phyloP scores from a whole-genome alignment of 371 early-diverging fungal genomes.

The Cokeromyces recurvatus region DNA sequence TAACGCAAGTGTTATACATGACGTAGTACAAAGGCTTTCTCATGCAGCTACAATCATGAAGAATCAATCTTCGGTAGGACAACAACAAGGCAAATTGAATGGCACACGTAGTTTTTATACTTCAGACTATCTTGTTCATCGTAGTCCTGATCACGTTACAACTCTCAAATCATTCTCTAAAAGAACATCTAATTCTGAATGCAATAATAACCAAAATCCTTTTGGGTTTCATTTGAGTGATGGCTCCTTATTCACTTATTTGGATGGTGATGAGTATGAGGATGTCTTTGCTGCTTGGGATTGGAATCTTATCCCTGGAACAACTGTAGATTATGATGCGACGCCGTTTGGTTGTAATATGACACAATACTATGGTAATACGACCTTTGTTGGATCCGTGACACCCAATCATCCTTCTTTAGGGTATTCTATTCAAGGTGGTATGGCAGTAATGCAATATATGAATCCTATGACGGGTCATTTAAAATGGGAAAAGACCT shows the following conservation, averaged over 20 bases:
- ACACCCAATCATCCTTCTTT: background rate
- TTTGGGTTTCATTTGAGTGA: slow-evolving; percentile 31
- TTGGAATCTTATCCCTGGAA: slow-evolving; percentile 30
- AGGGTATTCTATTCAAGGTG: slow-evolving; percentile 4
- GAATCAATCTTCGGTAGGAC: background rate
- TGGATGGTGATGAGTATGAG: slow-evolving; percentile 21
- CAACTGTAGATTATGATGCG: slow-evolving; percentile 24
- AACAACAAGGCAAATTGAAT: slow-evolving; percentile 8
- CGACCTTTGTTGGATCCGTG: slow-evolving; percentile 25
- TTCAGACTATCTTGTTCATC: slow-evolving; percentile 19
- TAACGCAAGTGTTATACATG: slow-evolving; percentile 1
- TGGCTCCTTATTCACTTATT: slow-evolving; percentile 23
- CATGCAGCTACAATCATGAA: background rate
- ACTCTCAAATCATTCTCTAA: slow-evolving; percentile 28
- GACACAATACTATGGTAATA: slow-evolving; percentile 17
- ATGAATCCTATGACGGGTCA: slow-evolving; percentile 19
- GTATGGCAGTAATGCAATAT: slow-evolving; percentile 30
- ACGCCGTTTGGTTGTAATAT: slow-evolving; percentile 18
- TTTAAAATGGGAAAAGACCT: slow-evolving; percentile 23
- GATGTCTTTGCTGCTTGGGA: slow-evolving; percentile 29
- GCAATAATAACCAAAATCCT: slow-evolving; percentile 25
- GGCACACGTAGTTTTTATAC: slow-evolving; percentile 16
- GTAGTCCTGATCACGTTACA: slow-evolving; percentile 11
- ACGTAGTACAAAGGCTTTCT: background rate
- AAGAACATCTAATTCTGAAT: slow-evolving; percentile 25